A percentile compares a stretch with the other conserved stretches of the same genome.
phyloP scores from a whole-genome alignment of 2,329 filamentous ascomycete species.

The Aspergillus sp. region DNA sequence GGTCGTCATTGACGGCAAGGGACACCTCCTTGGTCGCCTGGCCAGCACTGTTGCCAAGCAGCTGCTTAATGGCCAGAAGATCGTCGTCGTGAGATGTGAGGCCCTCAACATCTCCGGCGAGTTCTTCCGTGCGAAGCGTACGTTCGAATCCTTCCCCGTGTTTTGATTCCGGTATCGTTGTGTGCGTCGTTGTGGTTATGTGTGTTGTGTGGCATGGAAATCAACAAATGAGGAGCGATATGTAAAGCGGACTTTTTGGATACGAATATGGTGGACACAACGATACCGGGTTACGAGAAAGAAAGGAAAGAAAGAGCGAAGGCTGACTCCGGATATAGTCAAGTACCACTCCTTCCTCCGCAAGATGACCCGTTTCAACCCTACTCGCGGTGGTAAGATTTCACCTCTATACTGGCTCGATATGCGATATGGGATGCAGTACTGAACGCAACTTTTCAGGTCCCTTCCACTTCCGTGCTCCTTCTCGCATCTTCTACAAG shows the following conservation, averaged over 20 bases:
- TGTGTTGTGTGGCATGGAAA: background rate
- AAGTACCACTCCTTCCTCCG: conserved; percentile 99
- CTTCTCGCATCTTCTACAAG: conserved; percentile 99
- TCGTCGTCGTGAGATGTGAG: conserved; percentile 97
- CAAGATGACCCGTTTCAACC: conserved; percentile 99
- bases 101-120: conserved; percentile 99
- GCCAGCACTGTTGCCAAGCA: conserved; percentile 98
- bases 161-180: conserved; percentile 17
- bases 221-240: background rate
- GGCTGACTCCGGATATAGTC: conserved; percentile 62
- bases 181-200: conserved; percentile 4
- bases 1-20: conserved; percentile 99
- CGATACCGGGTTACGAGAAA: conserved; percentile 2
- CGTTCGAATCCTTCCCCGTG: conserved; percentile 42
- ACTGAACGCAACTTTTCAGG: conserved; percentile 45
- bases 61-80: conserved; percentile 98
- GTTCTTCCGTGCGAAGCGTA: conserved; percentile 99
- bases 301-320: background rate
- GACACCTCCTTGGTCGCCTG: conserved; percentile 98
- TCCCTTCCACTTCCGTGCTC: conserved; percentile 99
- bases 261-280: background rate
- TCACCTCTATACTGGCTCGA: background rate
- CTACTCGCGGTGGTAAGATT: conserved; percentile 84
- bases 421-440: background rate
- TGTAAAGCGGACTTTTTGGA: background rate